Evolutionary conservation across 2,329 filamentous ascomycete genomes (phyloP).

Genomic region (Zymoseptoria passerinii): DNA sequence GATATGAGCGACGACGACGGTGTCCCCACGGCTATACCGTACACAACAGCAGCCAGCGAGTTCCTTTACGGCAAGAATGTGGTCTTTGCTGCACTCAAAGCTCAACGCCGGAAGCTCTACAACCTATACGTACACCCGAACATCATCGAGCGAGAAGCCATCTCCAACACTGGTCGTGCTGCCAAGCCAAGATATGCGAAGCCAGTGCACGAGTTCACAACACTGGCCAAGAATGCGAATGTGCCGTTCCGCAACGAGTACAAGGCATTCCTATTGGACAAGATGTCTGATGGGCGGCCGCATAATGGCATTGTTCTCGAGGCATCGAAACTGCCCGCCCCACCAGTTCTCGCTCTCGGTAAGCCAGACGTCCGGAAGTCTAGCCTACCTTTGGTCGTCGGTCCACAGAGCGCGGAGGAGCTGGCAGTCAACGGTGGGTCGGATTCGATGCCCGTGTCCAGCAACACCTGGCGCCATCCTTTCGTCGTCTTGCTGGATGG

Average conservation of each 20-base stretch:
- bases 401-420: constrained; percentile 62
- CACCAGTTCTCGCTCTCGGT: constrained; percentile 27
- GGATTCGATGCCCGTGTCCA: constrained; percentile 41
- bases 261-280: constrained; percentile 50
- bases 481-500: constrained; percentile 67
- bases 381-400: constrained; percentile 53
- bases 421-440: constrained; percentile 60
- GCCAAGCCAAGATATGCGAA: constrained; percentile 1
- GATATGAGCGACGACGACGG: constrained; percentile 17
- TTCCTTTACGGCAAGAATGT: constrained; percentile 82
- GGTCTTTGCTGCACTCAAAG: constrained; percentile 69
- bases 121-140: constrained; percentile 60
- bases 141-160: constrained; percentile 11
- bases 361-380: constrained; percentile 26
- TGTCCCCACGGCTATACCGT: constrained; percentile 45
- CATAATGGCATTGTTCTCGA: constrained; percentile 90
- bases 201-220: constrained; percentile 9
- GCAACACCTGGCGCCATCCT: constrained; percentile 49
- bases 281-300: constrained; percentile 71
- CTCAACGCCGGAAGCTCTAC: constrained; percentile 65
- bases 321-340: constrained; percentile 68
- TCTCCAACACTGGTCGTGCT: neutral
- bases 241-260: constrained; percentile 54
- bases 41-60: constrained; percentile 80
- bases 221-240: constrained; percentile 28